Conservation (phyloP, 768 basidiomycete genomes). For the Termitomyces sp. region DNA sequence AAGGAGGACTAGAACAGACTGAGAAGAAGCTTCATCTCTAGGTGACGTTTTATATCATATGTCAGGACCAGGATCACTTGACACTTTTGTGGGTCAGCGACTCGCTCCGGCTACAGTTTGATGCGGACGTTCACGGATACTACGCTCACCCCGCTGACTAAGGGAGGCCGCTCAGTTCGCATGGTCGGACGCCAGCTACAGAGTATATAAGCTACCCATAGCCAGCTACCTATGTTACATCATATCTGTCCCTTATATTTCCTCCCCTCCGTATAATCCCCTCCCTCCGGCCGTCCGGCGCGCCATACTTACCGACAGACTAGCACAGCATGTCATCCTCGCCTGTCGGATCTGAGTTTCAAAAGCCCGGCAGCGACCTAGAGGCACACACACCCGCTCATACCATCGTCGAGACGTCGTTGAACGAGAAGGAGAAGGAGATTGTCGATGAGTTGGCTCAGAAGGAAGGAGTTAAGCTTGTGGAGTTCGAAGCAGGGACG, state of each 20-base stretch:
- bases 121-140: too few species aligned
- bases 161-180: neutral
- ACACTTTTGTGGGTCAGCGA: too few species aligned
- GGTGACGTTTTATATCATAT: too few species aligned
- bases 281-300: neutral
- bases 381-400: conserved; percentile 5
- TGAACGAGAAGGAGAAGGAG: conserved; percentile 18
- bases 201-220: neutral
- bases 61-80: too few species aligned
- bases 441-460: conserved; percentile 29
- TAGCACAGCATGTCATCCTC: neutral
- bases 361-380: neutral
- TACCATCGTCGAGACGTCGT: conserved; percentile 3
- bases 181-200: too few species aligned
- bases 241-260: neutral
- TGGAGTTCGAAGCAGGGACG: conserved; percentile 10
- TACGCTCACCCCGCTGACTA: too few species aligned
- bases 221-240: neutral
- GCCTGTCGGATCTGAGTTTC: neutral
- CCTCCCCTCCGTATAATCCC: too few species aligned
- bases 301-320: neutral
- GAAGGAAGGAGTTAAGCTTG: conserved; percentile 5
- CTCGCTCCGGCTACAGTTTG: too few species aligned
- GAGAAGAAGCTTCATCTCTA: too few species aligned
- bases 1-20: too few species aligned